Percentiles rank a stretch among this genome's conserved stretches.
Conservation (phyloP, 2,329 filamentous ascomycete genomes). For the Aspergillus carbonarius region DNA sequence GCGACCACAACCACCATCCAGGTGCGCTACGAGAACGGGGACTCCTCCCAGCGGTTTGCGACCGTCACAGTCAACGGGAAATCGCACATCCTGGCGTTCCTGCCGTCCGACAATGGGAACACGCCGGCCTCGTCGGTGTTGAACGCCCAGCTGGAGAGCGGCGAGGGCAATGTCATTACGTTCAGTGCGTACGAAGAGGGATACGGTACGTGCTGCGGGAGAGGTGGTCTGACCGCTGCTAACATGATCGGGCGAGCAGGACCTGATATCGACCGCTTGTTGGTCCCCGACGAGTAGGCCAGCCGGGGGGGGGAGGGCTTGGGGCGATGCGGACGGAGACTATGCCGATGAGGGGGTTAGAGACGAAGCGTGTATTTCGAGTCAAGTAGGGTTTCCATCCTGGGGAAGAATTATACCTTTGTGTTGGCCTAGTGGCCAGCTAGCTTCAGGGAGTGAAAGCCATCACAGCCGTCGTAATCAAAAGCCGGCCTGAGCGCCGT, state of each 20-base stretch:
- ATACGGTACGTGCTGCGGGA: neutral
- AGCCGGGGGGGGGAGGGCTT: no score
- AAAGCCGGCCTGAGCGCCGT: no score
- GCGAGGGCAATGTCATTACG: neutral
- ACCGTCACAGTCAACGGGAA: slow-evolving; percentile 58
- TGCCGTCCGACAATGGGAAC: slow-evolving; percentile 32
- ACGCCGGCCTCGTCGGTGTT: neutral
- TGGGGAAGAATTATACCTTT: no score
- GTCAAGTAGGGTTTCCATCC: no score
- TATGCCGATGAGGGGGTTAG: neutral
- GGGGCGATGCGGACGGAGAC: no score
- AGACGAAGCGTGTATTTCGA: no score
- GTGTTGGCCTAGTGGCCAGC: no score
- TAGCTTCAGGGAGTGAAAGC: no score
- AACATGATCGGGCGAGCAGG: neutral
- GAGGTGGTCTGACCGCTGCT: neutral
- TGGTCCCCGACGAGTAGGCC: neutral
- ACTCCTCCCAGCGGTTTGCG: slow-evolving; percentile 53
- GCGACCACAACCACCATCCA: slow-evolving; percentile 53
- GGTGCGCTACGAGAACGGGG: slow-evolving; percentile 58
- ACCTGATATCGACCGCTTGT: neutral
- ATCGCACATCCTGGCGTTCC: slow-evolving; percentile 53
- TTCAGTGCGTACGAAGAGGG: neutral
- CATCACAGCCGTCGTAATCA: no score
- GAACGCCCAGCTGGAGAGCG: neutral